Evolutionary conservation across 192 early-diverging fungal species (phyloP), one percentile per base, ranked within the genome.

Genomic region (Haplosporangium gracile): DNA sequence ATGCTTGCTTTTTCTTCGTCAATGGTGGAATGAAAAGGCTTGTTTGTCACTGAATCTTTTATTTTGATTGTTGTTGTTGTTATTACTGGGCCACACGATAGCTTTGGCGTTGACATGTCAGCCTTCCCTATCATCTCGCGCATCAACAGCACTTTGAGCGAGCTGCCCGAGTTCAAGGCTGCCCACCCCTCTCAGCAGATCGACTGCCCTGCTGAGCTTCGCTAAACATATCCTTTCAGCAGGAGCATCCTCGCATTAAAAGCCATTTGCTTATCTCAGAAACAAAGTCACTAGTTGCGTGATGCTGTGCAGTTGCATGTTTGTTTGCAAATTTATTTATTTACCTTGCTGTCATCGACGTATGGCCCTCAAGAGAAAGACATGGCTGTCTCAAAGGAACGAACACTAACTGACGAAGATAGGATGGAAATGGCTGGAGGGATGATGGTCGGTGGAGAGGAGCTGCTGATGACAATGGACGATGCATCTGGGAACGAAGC

Each of bases 81-180:
- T 4, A 16, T 5, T 18, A 29, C n/a, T 29, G 60, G 60, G 32
- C 29, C 8, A 55, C 11, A 42, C 8, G 29, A 51, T 72, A 93
- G 95, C 40, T 93, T 78, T 42, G 82, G 90, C 32, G 95, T 97
- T 4, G 95, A 98, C 81, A 88, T 99, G 90, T 77, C 74, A 5
- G 68, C 85, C 55, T 96, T 92, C 82, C 97, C 97, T 4, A 87
- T 82, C 32, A 95, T 97, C 70, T 76, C 79, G 24, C 89, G 92
- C 36, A 91, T 99, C 55, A 80, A 92, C 60, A 89, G 79, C 11
- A 83, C 87, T 1, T 83, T 96, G 42, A 77, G 69, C 43, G 88
- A 92, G 55, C 85, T 96, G 32, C 90, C 93, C 10, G 93, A 94
- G 72, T 97, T 98, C 80, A 86, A 84, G 47, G 76, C 70, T 34